A percentile compares a stretch with the other conserved stretches of the same genome.
These are phyloP conservation scores for Coriolopsis trogii DNA, from an alignment of 1,284 basidiomycete genomes.

Conservation along the genomic window DNA sequence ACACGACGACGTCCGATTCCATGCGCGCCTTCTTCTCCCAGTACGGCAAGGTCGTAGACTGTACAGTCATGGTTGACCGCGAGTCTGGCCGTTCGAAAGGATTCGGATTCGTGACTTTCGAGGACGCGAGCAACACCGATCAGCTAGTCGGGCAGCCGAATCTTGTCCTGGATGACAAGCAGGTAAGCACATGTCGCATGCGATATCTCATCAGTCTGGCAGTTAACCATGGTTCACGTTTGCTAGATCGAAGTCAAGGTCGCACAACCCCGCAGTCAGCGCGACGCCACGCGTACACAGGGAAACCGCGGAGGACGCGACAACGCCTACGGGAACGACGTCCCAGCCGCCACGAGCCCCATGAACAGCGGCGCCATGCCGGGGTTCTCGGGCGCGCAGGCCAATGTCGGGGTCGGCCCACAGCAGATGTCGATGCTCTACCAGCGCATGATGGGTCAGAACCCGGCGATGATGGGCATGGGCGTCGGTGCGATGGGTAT, in stretches of 20 bases:
- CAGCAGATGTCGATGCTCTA: conserved; percentile 57
- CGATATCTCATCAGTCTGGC: conserved; percentile 6
- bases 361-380: conserved; percentile 21
- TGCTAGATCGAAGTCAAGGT: conserved; percentile 84
- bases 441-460: conserved; percentile 61
- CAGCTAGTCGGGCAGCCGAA: conserved; percentile 72
- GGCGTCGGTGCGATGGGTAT: no score
- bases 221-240: neutral
- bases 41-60: conserved; percentile 85
- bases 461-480: no score
- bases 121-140: conserved; percentile 74
- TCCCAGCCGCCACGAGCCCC: conserved; percentile 18
- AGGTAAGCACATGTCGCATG: conserved; percentile 44
- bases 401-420: conserved; percentile 38
- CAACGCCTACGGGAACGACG: conserved; percentile 18
- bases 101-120: conserved; percentile 93
- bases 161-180: conserved; percentile 78
- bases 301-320: conserved; percentile 26
- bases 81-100: conserved; percentile 91
- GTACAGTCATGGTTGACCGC: conserved; percentile 93
- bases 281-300: conserved; percentile 50
- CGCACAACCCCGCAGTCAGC: conserved; percentile 76
- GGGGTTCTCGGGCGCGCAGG: conserved; percentile 33
- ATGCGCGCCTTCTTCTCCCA: conserved; percentile 81
- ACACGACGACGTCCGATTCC: conserved; percentile 77